Evolutionary conservation across 1,284 basidiomycete species (phyloP).

Genomic region (Ganoderma sinense): DNA sequence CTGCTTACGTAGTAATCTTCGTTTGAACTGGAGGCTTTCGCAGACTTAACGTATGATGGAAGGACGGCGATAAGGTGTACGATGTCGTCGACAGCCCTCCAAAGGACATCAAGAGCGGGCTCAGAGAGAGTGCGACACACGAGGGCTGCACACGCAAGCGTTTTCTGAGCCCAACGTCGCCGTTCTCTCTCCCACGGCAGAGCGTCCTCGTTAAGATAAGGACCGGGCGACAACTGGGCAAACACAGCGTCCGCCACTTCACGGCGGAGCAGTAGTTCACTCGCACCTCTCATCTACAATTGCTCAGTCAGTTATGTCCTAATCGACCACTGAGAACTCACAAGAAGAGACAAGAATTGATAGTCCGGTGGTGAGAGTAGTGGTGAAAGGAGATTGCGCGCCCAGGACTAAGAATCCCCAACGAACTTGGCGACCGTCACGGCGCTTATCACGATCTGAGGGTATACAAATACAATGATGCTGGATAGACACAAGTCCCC

Average conservation of each 20-base stretch:
- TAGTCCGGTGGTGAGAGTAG: neutral
- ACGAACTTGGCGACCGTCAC: neutral
- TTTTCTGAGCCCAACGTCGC: conserved; percentile 7
- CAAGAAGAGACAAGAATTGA: no score
- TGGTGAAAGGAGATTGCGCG: conserved; percentile 2
- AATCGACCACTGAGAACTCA: neutral
- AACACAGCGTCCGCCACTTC: conserved; percentile 7
- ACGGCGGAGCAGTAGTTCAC: neutral
- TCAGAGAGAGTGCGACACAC: conserved; percentile 12
- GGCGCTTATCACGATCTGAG: conserved; percentile 6
- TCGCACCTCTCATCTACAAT: neutral
- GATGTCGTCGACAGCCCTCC: conserved; percentile 18
- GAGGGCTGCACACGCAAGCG: conserved; percentile 12
- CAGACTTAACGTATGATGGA: conserved; percentile 4
- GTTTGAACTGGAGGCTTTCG: neutral
- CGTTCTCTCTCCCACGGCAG: neutral
- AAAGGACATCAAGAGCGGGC: conserved; percentile 16
- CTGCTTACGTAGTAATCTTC: neutral
- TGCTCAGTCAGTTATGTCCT: neutral
- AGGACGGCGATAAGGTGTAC: conserved; percentile 6
- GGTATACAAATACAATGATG: conserved; percentile 4
- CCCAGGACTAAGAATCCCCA: neutral
- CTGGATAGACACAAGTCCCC: neutral
- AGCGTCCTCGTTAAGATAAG: conserved; percentile 2
- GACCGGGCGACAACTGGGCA: conserved; percentile 2